phyloP scores from a whole-genome alignment of 2,329 filamentous ascomycete species.

The Diplocarpon mali region DNA sequence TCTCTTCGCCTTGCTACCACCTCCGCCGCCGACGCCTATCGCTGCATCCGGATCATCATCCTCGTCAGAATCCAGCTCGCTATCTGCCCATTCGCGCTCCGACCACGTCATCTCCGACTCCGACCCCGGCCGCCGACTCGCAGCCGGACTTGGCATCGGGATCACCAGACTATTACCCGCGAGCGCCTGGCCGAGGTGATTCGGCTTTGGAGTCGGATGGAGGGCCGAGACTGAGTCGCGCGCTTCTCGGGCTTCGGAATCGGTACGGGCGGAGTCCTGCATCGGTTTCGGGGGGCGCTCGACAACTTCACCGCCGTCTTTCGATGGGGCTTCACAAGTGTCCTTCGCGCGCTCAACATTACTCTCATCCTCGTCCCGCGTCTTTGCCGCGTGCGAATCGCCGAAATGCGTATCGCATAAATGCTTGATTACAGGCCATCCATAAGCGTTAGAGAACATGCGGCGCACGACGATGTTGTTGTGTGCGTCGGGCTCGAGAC shows the following conservation, averaged over 20 bases:
- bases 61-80: constrained; percentile 35
- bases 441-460: constrained; percentile 94
- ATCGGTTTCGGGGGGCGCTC: constrained; percentile 13
- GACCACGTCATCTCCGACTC: constrained; percentile 50
- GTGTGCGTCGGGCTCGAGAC: constrained; percentile 91
- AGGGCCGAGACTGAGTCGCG: constrained; percentile 27
- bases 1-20: constrained; percentile 9
- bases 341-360: constrained; percentile 59
- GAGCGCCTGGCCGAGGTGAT: constrained; percentile 13
- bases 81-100: constrained; percentile 52
- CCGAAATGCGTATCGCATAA: constrained; percentile 90
- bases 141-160: background rate
- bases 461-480: constrained; percentile 97
- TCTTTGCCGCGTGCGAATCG: constrained; percentile 55
- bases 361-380: constrained; percentile 55
- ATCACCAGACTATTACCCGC: background rate
- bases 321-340: constrained; percentile 42
- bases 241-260: constrained; percentile 38
- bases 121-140: constrained; percentile 12
- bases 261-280: constrained; percentile 31
- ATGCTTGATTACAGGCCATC: constrained; percentile 95
- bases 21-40: background rate
- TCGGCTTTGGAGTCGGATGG: constrained; percentile 8
- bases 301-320: constrained; percentile 57
- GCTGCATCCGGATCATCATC: constrained; percentile 27